Evolutionary conservation across 2,329 filamentous ascomycete species (phyloP).

Genomic region (Penicillium rolfsii): DNA sequence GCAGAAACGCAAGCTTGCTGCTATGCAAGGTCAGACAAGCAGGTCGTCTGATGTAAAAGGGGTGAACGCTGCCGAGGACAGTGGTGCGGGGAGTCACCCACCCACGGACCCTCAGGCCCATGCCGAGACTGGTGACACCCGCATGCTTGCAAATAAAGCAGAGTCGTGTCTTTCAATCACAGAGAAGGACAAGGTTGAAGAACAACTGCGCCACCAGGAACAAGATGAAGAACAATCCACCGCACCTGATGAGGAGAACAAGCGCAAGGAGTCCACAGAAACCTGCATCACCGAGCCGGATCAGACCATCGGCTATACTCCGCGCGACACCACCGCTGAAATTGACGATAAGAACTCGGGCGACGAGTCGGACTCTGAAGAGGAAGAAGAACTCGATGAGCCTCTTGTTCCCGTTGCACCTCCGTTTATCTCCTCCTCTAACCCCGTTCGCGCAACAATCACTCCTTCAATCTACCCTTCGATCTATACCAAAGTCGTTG

Average conservation of each 20-base stretch:
- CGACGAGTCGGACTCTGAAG: conserved; percentile 37
- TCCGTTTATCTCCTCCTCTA: conserved; percentile 71
- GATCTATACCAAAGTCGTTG: conserved; percentile 87
- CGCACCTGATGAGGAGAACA: conserved; percentile 27
- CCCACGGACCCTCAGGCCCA: conserved; percentile 13
- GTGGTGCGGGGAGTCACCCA: conserved; percentile 13
- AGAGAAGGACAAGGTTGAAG: conserved; percentile 23
- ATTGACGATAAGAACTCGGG: conserved; percentile 19
- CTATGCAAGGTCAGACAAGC: background rate
- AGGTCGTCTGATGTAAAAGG: conserved; percentile 8
- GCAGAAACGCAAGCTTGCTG: conserved; percentile 16
- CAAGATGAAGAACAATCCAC: conserved; percentile 29
- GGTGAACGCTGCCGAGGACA: conserved; percentile 12
- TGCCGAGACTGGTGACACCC: conserved; percentile 8
- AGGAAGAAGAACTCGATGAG: conserved; percentile 48
- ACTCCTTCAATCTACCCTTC: conserved; percentile 72
- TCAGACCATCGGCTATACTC: conserved; percentile 48
- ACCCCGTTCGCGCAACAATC: conserved; percentile 78
- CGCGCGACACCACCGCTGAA: conserved; percentile 31
- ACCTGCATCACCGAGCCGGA: conserved; percentile 33
- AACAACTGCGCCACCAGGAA: conserved; percentile 20
- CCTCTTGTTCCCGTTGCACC: conserved; percentile 72
- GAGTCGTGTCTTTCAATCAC: conserved; percentile 30
- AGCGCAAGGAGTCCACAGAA: conserved; percentile 31
- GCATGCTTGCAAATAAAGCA: conserved; percentile 25